Evolutionary conservation across 345 rosid species (phyloP), one percentile per base, ranked within the genome.

Genomic region (Aquilaria sinensis): DNA sequence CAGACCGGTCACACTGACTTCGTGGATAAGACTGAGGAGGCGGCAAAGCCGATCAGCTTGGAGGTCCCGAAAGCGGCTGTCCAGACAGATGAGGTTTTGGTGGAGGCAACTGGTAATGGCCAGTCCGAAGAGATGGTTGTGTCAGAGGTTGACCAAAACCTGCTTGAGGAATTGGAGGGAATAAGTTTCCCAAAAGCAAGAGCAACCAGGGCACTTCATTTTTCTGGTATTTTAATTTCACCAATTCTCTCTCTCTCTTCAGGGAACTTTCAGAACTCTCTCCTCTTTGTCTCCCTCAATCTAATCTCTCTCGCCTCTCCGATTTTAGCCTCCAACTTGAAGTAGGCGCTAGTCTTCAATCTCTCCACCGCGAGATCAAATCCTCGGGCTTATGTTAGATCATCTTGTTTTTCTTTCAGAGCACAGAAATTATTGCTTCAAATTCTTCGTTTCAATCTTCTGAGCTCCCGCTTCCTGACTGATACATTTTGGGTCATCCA

Each of bases 1-100:
- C 82, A 97, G 71, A 94, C 97, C 10, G 99, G 99, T 64, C 99
- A 90, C 72, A 77, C 89, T 10, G 93, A 88, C 73, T 94, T 90
- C 73, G 83, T 61, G 8, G 99, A 90, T 73, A 90, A 83, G 80
- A 90, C 97, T 60, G 61, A 75, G 49, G 99, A 94, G 81, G 73
- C 91, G 5, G 74, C 85, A 47, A 83, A 86, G 70, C 97, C 91
- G 31, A 88, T 94, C 77, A 86, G 80, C 76, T 78, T 94, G 68
- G 96, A 90, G 82, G 93, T 75, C 67, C 95, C 99, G 7, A 94
- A 83, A 74, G 81, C 57, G 61, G 69, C 79, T 65, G 67, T 66
- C 75, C 91, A 82, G 12, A 69, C 61, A 0, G 88, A 79, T 53
- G 84, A 73, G 31, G 67, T 78, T 48, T 4, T 37, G 43, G 79